These are phyloP conservation scores for Lentinula guzmanii DNA, from an alignment of 768 basidiomycete genomes.

Conservation along the genomic window DNA sequence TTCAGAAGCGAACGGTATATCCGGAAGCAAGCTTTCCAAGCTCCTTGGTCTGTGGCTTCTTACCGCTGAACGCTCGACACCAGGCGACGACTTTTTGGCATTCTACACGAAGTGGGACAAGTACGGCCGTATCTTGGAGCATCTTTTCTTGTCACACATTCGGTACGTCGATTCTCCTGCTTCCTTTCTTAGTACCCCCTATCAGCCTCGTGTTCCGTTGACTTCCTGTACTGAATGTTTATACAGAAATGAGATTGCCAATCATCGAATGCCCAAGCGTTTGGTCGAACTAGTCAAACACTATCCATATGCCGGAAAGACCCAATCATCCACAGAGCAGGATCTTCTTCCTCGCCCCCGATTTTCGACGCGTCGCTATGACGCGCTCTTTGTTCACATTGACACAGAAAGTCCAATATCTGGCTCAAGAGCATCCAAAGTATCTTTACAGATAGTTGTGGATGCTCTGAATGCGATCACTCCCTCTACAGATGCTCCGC, in stretches of 20 bases:
- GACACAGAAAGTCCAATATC: constrained; percentile 43
- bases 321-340: constrained; percentile 23
- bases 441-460: constrained; percentile 53
- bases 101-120: constrained; percentile 77
- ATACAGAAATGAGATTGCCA: constrained; percentile 51
- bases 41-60: constrained; percentile 73
- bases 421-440: constrained; percentile 34
- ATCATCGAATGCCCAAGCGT: constrained; percentile 58
- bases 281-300: constrained; percentile 62
- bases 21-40: constrained; percentile 74
- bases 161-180: constrained; percentile 37
- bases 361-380: constrained; percentile 59
- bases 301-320: constrained; percentile 53
- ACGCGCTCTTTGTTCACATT: constrained; percentile 63
- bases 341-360: constrained; percentile 55
- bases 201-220: background rate
- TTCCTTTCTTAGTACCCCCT: background rate
- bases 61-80: constrained; percentile 36
- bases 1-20: constrained; percentile 65
- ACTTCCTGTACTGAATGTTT: constrained; percentile 5
- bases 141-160: constrained; percentile 67
- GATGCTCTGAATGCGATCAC: constrained; percentile 48
- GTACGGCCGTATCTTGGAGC: constrained; percentile 67
- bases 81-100: constrained; percentile 50
- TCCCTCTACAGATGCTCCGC: background rate